Conservation (phyloP, 176 grass and related monocot species). For the Triticum dicoccoides region DNA sequence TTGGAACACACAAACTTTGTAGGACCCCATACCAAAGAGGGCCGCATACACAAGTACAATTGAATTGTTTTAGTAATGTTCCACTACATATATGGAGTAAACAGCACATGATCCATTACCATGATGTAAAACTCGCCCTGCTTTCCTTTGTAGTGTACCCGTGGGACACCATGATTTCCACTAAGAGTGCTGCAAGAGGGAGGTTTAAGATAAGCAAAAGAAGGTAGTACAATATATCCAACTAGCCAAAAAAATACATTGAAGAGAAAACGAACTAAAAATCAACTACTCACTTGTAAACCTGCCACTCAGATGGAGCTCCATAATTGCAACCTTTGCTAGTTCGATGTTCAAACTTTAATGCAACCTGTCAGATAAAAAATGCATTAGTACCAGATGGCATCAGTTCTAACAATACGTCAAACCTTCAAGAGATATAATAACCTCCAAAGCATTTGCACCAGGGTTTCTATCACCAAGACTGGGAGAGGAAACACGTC, state of each 20-base stretch:
- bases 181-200: constrained; percentile 70
- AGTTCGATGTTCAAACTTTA: constrained; percentile 92
- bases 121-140: constrained; percentile 82
- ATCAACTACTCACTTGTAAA: constrained; percentile 69
- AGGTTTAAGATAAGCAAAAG: constrained; percentile 26
- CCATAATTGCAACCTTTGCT: constrained; percentile 93
- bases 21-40: not conserved
- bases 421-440: constrained; percentile 29
- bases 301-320: constrained; percentile 96
- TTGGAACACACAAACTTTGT: not conserved
- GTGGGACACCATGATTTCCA: constrained; percentile 88
- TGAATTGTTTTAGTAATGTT: constrained; percentile 6
- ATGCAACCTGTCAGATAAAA: constrained; percentile 62
- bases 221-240: not conserved
- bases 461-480: constrained; percentile 48
- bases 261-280: not conserved
- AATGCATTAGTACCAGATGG: not conserved
- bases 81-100: not conserved
- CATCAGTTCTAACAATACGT: constrained; percentile 23
- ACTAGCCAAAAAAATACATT: constrained; percentile 13
- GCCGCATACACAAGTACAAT: not conserved
- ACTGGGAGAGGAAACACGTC: constrained; percentile 56
- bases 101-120: constrained; percentile 35
- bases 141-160: constrained; percentile 93
- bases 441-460: constrained; percentile 81